Base-by-base conservation (phyloP, 441 rosid genomes). In the Viola pubescens region DNA sequence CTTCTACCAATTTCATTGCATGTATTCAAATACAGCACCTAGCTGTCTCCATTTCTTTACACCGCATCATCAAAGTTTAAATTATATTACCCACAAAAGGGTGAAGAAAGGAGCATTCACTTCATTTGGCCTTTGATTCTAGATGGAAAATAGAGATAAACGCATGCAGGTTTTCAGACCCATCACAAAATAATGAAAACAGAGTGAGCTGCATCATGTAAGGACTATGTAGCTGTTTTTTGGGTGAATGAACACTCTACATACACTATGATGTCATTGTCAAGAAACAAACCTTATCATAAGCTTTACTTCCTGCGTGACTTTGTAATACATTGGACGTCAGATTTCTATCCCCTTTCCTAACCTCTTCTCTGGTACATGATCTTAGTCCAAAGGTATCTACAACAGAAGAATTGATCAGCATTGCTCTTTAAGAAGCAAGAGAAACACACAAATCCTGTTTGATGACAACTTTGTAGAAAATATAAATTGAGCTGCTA, bases 211-310 rank as follows among this genome's bases (percentile, higher is more conserved):
- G 4, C 46, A 37, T 48, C 26, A 13, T 37, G 13, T 6, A 13
- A 3, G 14, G 37, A 6, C 13, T 13, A 37, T 2, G 7, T 19
- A 56, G 59, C 52, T 44, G 37, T 37, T 16, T 6, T 51, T 51
- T 11, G 41, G 12, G 34, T 46, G 50, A 34, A 19, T 11, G 40
- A 44, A 42, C 38, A 41, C 56, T 14, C 8, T 0, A 40, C 10
- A 39, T 5, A 14, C 26, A 19, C 26, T 19, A 19, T 19, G 26
- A 19, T 19, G 26, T 19, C 26, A 19, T 19, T 19, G 26, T 19
- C 26, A 54, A 34, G 3, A 45, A 19, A 59, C 16, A 44, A 63
- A 86, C 94, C 94, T 83, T 73, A 53, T 72, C 57, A 61, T 47
- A 59, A 69, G 71, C 48, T 64, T 73, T 63, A 60, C 59, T 58